A percentile compares a stretch with the other conserved stretches of the same genome.
Evolutionary conservation across 208 protist genomes (phyloP).

Genomic region (Trichomonas gallinae): DNA sequence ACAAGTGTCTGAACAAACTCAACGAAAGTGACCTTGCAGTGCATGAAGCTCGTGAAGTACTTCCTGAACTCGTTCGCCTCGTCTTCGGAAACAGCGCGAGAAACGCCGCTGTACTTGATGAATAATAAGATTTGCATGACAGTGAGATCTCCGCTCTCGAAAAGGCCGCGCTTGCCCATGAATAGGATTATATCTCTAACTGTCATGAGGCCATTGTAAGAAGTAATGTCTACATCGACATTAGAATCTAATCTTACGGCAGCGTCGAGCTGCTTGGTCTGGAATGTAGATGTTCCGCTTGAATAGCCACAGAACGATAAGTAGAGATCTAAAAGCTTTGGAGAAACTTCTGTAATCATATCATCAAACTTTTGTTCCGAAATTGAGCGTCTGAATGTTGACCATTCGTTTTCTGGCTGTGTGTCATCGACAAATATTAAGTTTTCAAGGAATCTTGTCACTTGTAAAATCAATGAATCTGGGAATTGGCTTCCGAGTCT

Average conservation of each 20-base stretch:
- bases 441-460: conserved; percentile 7
- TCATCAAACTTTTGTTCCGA: neutral
- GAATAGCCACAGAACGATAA: neutral
- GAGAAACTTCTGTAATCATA: conserved; percentile 1
- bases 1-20: conserved; percentile 6
- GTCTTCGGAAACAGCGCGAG: neutral
- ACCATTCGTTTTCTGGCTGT: neutral
- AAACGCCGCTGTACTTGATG: neutral
- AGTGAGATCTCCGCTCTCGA: neutral
- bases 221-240: neutral
- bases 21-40: neutral
- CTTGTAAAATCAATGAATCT: neutral
- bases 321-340: neutral
- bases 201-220: neutral
- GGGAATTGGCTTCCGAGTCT: neutral
- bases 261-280: neutral
- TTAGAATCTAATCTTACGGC: neutral
- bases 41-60: neutral
- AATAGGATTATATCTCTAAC: neutral
- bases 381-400: neutral
- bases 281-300: neutral
- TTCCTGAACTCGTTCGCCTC: neutral
- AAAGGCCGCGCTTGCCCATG: neutral
- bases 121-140: neutral
- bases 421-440: neutral